These are phyloP conservation scores for Boletus chippewaensis DNA, from an alignment of 1,284 basidiomycete genomes.

Conservation along the genomic window DNA sequence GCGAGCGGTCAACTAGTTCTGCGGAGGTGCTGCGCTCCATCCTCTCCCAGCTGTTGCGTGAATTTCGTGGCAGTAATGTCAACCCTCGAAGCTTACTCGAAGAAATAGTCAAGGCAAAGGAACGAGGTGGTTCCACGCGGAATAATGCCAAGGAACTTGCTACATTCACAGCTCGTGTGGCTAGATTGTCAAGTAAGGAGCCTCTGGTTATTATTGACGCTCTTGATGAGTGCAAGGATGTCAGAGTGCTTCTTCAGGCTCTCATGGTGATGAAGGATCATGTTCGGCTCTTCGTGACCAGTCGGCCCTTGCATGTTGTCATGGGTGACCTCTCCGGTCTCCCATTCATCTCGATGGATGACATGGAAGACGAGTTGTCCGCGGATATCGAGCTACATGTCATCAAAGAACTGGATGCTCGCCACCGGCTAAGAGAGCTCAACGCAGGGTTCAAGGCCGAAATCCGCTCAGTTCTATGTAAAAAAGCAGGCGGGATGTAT, in stretches of 20 bases:
- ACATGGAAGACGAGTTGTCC: background rate
- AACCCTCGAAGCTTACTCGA: background rate
- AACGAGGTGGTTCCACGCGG: background rate
- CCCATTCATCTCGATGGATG: background rate
- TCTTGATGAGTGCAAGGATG: constrained; percentile 4
- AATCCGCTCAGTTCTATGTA: background rate
- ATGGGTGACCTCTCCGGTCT: background rate
- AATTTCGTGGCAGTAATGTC: too few species aligned
- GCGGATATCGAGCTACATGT: background rate
- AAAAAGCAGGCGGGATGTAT: background rate
- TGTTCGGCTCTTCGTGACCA: background rate
- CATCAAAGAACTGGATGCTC: background rate
- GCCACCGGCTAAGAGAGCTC: background rate
- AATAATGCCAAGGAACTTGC: background rate
- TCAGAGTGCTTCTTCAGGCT: background rate
- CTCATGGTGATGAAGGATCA: background rate
- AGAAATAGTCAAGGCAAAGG: background rate
- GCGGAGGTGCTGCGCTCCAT: background rate
- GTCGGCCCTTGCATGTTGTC: background rate
- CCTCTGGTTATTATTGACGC: constrained; percentile 3
- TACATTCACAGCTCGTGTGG: background rate
- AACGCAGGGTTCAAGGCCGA: background rate
- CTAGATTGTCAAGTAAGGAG: background rate
- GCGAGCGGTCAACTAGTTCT: background rate
- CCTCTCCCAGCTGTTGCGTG: background rate